Conservation (phyloP, 768 basidiomycete genomes). For the Clitopilus passeckerianus region DNA sequence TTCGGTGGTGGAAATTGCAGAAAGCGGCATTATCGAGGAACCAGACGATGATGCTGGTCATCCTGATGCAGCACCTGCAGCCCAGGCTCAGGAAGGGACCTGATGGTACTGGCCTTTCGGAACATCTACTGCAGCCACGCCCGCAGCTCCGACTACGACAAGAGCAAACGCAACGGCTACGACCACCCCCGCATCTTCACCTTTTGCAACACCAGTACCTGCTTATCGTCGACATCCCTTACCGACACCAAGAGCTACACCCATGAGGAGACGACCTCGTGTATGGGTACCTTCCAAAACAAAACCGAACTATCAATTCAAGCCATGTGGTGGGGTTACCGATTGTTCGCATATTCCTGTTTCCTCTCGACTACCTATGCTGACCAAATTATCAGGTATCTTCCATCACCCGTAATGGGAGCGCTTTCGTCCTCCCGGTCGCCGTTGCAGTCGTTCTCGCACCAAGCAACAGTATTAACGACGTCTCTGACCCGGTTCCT, state of each 20-base stretch:
- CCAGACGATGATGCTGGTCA: no score
- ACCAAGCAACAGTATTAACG: conserved; percentile 71
- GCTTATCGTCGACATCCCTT: background rate
- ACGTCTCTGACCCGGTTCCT: conserved; percentile 76
- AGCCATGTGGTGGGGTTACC: conserved; percentile 89
- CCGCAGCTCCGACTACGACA: background rate
- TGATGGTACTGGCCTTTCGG: background rate
- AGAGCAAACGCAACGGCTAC: background rate
- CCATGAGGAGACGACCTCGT: no score
- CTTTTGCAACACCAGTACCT: background rate
- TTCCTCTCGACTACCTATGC: background rate
- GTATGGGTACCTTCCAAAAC: conserved; percentile 72
- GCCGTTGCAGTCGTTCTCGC: conserved; percentile 55
- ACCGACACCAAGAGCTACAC: background rate
- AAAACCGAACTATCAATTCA: no score
- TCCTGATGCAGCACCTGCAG: no score
- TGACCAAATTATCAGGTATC: conserved; percentile 40
- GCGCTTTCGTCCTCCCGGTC: conserved; percentile 53
- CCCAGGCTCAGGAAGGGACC: no score
- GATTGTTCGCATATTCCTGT: conserved; percentile 47
- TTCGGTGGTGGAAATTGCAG: no score
- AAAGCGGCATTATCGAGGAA: no score
- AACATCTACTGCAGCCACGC: background rate
- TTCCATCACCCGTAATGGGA: conserved; percentile 72
- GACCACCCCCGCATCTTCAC: no score